Evolutionary conservation across 805 yeast genomes (phyloP).

Genomic region (Spathaspora girioi): DNA sequence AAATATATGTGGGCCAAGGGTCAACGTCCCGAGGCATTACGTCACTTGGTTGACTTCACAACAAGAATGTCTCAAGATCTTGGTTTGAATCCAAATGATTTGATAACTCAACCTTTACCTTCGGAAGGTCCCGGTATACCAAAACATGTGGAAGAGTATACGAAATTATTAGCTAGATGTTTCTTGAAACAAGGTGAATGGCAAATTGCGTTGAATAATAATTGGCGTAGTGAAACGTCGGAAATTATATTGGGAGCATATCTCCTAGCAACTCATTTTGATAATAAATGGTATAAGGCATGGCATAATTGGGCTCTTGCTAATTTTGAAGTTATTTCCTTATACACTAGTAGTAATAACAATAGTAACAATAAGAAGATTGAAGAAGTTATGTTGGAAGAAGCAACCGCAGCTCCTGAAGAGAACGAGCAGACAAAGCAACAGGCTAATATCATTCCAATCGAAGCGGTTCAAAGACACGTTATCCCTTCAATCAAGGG

Average conservation of each 20-base stretch:
- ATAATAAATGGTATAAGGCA: slow-evolving; percentile 91
- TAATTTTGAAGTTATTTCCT: slow-evolving; percentile 88
- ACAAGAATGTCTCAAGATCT: slow-evolving; percentile 85
- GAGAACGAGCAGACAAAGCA: slow-evolving; percentile 7
- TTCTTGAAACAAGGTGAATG: slow-evolving; percentile 98
- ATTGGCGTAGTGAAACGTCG: slow-evolving; percentile 75
- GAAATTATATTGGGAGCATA: slow-evolving; percentile 90
- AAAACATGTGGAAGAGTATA: slow-evolving; percentile 76
- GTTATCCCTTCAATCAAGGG: slow-evolving; percentile 96
- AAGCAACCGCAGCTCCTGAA: slow-evolving; percentile 3
- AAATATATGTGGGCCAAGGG: slow-evolving; percentile 98
- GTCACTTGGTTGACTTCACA: slow-evolving; percentile 84
- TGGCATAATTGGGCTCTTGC: slow-evolving; percentile 99
- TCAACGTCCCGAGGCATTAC: slow-evolving; percentile 78
- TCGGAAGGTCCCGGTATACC: slow-evolving; percentile 67
- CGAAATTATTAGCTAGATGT: slow-evolving; percentile 85
- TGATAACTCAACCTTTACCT: slow-evolving; percentile 83
- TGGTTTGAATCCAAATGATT: slow-evolving; percentile 81
- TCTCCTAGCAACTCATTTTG: slow-evolving; percentile 91
- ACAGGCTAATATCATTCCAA: slow-evolving; percentile 26
- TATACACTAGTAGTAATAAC: slow-evolving; percentile 36
- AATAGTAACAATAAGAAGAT: slow-evolving; percentile 5
- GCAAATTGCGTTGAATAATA: slow-evolving; percentile 78
- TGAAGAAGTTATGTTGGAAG: slow-evolving; percentile 8
- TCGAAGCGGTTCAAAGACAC: slow-evolving; percentile 71